A percentile compares a stretch with the other conserved stretches of the same genome.
These are phyloP conservation scores for Murraya koenigii DNA, from an alignment of 345 rosid species.

Conservation along the genomic window DNA sequence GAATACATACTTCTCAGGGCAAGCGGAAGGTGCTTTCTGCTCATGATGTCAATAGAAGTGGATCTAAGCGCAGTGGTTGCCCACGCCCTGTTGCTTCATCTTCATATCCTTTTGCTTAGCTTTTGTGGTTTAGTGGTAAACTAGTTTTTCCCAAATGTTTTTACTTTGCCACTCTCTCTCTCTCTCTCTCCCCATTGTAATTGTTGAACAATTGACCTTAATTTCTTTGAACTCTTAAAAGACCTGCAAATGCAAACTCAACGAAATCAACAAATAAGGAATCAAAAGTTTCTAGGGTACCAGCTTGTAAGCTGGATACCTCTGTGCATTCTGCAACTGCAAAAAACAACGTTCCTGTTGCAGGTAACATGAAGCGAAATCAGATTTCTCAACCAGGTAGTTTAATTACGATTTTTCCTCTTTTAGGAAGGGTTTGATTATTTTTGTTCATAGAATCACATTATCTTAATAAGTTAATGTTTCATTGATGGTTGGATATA, in stretches of 20 bases:
- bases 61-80: conserved; percentile 66
- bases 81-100: conserved; percentile 55
- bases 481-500: not conserved
- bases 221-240: conserved; percentile 60
- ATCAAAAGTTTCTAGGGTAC: conserved; percentile 40
- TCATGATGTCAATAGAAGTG: conserved; percentile 52
- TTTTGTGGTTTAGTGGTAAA: not conserved
- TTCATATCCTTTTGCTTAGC: conserved; percentile 73
- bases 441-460: not conserved
- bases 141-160: conserved; percentile 8
- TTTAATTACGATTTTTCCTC: not conserved
- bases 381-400: conserved; percentile 52
- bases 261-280: conserved; percentile 42
- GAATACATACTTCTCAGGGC: conserved; percentile 39
- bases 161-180: not conserved
- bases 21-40: conserved; percentile 51
- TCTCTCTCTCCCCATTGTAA: not conserved
- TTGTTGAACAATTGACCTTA: conserved; percentile 46
- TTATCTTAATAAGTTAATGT: not conserved
- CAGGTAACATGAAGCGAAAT: conserved; percentile 38
- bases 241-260: conserved; percentile 43
- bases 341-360: conserved; percentile 26
- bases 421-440: not conserved
- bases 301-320: conserved; percentile 38
- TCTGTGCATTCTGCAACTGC: conserved; percentile 27